Evolutionary conservation across 257 asterid species (phyloP).

Genomic region (Capsicum baccatum): DNA sequence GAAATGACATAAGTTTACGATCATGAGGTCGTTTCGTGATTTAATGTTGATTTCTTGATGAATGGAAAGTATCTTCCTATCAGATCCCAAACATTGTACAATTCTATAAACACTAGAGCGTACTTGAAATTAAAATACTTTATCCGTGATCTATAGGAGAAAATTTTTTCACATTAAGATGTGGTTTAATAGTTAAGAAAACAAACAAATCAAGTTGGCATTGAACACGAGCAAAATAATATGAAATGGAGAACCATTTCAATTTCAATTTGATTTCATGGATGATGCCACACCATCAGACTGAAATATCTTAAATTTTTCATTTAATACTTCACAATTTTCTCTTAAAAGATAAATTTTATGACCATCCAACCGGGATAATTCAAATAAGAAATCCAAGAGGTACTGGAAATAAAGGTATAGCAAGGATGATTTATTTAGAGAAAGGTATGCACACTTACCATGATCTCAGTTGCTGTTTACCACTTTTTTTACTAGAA

Average conservation of each 20-base stretch:
- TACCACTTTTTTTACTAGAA: slow-evolving; percentile 62
- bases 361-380: no score
- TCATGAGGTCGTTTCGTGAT: slow-evolving; percentile 43
- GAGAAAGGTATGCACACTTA: slow-evolving; percentile 37
- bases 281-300: no score
- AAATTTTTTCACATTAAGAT: neutral
- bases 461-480: slow-evolving; percentile 76
- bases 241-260: neutral
- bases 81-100: slow-evolving; percentile 44
- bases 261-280: neutral
- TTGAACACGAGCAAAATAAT: neutral
- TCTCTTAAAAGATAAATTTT: no score
- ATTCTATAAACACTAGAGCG: slow-evolving; percentile 42
- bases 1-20: slow-evolving; percentile 42
- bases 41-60: slow-evolving; percentile 34
- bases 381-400: neutral
- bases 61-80: slow-evolving; percentile 45
- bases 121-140: slow-evolving; percentile 36
- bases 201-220: neutral
- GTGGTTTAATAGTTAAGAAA: neutral
- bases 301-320: no score
- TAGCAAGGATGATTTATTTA: neutral
- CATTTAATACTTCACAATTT: no score
- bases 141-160: neutral
- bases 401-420: neutral